phyloP scores from a whole-genome alignment of 306 rosid species.

The Citrullus mucosospermus region DNA sequence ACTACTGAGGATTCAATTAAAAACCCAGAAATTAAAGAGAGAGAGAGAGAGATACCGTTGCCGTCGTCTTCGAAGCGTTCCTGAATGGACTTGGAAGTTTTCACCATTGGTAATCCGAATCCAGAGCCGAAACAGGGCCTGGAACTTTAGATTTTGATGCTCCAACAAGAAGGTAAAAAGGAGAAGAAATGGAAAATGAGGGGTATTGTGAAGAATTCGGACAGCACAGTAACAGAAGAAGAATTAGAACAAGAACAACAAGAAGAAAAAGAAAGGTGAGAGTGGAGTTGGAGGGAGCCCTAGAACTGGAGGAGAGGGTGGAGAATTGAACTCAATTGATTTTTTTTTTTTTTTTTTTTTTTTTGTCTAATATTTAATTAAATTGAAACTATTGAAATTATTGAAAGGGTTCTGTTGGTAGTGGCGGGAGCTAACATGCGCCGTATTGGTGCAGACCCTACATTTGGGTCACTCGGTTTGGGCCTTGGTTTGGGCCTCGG shows the following conservation, averaged over 20 bases:
- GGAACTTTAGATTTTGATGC: neutral
- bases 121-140: neutral
- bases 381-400: neutral
- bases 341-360: neutral
- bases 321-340: neutral
- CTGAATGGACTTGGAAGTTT: conserved; percentile 48
- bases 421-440: conserved; percentile 9
- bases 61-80: conserved; percentile 62
- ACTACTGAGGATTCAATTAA: neutral
- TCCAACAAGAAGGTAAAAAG: neutral
- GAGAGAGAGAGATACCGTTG: conserved; percentile 18
- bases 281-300: conserved; percentile 16
- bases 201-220: conserved; percentile 4
- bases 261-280: neutral
- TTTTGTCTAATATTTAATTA: neutral
- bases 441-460: neutral
- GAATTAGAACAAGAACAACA: neutral
- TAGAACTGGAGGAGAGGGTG: conserved; percentile 5
- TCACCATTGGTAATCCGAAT: conserved; percentile 37
- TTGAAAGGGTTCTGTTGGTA: neutral
- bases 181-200: neutral
- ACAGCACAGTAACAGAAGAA: neutral
- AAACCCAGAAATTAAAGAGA: neutral
- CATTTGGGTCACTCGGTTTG: neutral
- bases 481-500: too few relatives aligned